These are phyloP conservation scores for Beauveria scarabaeidicola DNA, from an alignment of 2,329 filamentous ascomycete species.

Conservation along the genomic window DNA sequence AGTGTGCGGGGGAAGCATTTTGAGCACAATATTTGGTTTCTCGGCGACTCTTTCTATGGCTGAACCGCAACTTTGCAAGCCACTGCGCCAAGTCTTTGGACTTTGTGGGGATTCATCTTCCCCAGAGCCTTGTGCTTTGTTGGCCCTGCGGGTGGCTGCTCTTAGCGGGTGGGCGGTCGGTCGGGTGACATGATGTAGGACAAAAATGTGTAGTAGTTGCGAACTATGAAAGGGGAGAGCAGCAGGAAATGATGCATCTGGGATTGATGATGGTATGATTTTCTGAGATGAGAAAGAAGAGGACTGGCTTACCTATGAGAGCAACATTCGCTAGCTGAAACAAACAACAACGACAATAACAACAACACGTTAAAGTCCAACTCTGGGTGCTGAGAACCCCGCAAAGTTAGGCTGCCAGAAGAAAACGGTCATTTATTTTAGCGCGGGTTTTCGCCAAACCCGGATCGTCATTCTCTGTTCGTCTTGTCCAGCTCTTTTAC, in stretches of 20 bases:
- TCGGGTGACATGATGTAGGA: neutral
- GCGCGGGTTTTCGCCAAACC: neutral
- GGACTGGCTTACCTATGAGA: too few species aligned
- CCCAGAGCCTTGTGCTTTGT: neutral
- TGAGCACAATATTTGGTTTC: neutral
- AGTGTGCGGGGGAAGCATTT: neutral
- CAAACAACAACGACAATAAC: too few species aligned
- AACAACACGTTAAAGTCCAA: too few species aligned
- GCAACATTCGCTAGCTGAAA: too few species aligned
- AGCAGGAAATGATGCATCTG: too few species aligned
- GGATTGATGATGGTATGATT: too few species aligned
- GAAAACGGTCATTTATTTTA: neutral
- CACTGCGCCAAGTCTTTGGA: neutral
- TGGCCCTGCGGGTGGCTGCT: neutral
- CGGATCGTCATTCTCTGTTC: neutral
- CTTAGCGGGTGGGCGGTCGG: neutral
- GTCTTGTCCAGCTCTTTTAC: neutral
- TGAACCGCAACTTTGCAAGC: constrained; percentile 3
- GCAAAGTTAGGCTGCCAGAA: too few species aligned
- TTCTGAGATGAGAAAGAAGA: too few species aligned
- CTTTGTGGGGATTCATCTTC: neutral
- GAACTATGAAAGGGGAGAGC: too few species aligned
- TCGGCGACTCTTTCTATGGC: neutral
- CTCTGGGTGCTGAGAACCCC: too few species aligned
- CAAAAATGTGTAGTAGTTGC: neutral